Evolutionary conservation across 352 stramenopile species (phyloP).

Genomic region (Peronospora destructor): DNA sequence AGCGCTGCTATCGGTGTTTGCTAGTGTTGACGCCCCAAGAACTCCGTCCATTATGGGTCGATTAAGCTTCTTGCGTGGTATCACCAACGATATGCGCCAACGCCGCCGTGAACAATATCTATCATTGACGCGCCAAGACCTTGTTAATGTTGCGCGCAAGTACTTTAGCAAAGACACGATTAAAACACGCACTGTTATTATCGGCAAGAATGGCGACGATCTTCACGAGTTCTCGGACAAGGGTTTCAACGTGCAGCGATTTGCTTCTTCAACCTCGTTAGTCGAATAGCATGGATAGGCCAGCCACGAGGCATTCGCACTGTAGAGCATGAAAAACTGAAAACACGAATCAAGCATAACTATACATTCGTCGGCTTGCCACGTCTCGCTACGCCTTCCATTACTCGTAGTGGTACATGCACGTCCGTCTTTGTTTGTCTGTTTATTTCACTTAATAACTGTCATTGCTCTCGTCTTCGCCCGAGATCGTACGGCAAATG

Average conservation of each 20-base stretch:
- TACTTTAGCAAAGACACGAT: conserved; percentile 35
- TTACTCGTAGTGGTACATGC: conserved; percentile 1
- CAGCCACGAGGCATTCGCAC: no score
- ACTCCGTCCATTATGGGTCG: conserved; percentile 68
- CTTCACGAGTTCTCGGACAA: conserved; percentile 38
- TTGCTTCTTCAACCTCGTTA: conserved; percentile 13
- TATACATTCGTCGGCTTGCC: conserved; percentile 18
- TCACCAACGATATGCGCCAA: conserved; percentile 82
- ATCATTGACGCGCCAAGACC: conserved; percentile 31
- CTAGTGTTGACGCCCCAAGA: conserved; percentile 67
- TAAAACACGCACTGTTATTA: conserved; percentile 41
- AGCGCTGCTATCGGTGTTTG: conserved; percentile 73
- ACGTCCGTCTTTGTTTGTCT: conserved; percentile 5
- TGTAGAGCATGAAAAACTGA: neutral
- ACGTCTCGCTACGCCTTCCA: conserved; percentile 2
- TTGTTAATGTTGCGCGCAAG: conserved; percentile 49
- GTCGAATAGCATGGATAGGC: conserved; percentile 5
- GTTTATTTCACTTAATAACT: conserved; percentile 13
- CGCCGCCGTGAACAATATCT: conserved; percentile 63
- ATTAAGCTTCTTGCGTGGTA: conserved; percentile 69
- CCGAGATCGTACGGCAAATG: conserved; percentile 81
- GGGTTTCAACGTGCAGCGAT: conserved; percentile 38
- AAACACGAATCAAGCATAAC: conserved; percentile 18
- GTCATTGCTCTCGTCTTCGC: conserved; percentile 32
- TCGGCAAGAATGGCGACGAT: conserved; percentile 51